Percentiles rank a stretch among this genome's conserved stretches.
phyloP scores from a whole-genome alignment of 2,329 filamentous ascomycete genomes.

The Colletotrichum scovillei region DNA sequence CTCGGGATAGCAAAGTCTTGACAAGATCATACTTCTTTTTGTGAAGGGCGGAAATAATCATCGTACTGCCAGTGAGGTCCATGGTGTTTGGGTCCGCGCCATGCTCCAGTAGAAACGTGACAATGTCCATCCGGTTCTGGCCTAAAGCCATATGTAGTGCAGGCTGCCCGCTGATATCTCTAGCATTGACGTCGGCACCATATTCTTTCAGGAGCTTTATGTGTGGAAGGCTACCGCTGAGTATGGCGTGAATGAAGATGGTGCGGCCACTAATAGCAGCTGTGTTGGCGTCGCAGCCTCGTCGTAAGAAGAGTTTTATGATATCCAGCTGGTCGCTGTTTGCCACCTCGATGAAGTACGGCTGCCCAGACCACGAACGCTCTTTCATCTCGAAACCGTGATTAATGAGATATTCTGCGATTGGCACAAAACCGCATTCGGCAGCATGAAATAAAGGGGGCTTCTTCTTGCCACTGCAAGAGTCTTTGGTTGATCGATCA shows the following conservation, averaged over 20 bases:
- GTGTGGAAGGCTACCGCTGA: slow-evolving; percentile 31
- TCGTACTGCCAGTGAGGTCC: slow-evolving; percentile 44
- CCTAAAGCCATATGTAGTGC: slow-evolving; percentile 41
- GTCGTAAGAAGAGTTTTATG: slow-evolving; percentile 41
- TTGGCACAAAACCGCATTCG: slow-evolving; percentile 15
- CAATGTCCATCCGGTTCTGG: slow-evolving; percentile 45
- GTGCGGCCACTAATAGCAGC: slow-evolving; percentile 45
- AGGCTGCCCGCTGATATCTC: slow-evolving; percentile 36
- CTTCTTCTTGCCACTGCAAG: slow-evolving; percentile 34
- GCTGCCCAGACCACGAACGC: slow-evolving; percentile 26
- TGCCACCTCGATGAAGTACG: slow-evolving; percentile 33
- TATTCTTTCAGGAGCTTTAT: slow-evolving; percentile 30
- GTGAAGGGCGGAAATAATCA: slow-evolving; percentile 47
- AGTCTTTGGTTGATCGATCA: slow-evolving; percentile 37
- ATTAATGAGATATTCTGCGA: slow-evolving; percentile 35
- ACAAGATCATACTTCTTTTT: slow-evolving; percentile 40
- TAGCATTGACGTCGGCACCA: slow-evolving; percentile 44
- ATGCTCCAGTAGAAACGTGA: slow-evolving; percentile 46
- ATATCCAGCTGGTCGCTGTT: slow-evolving; percentile 28
- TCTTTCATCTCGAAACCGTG: slow-evolving; percentile 35
- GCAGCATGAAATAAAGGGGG: slow-evolving; percentile 41
- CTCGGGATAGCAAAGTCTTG: slow-evolving; percentile 34
- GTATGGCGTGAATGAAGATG: slow-evolving; percentile 44
- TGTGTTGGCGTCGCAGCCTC: slow-evolving; percentile 49
- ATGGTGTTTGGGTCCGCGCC: slow-evolving; percentile 47